Percentiles rank a stretch among this genome's conserved stretches.
These are phyloP conservation scores for Rhodotorula sp. DNA, from an alignment of 1,284 basidiomycete species.

Conservation along the genomic window DNA sequence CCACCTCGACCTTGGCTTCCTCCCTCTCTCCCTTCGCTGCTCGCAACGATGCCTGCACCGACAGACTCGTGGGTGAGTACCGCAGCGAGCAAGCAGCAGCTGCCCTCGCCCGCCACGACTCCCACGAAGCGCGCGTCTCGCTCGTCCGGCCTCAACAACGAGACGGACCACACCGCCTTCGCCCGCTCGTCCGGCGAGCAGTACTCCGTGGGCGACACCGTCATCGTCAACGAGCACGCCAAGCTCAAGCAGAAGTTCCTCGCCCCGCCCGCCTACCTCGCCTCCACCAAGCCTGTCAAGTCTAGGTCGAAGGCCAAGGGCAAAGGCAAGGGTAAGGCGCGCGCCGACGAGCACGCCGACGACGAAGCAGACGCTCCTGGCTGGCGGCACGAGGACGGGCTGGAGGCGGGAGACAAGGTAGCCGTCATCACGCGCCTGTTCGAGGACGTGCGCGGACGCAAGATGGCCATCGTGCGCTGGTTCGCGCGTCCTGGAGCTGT, in stretches of 20 bases:
- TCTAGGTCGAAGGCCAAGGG: neutral
- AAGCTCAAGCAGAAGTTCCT: slow-evolving; percentile 36
- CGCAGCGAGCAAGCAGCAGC: neutral
- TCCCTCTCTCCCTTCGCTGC: neutral
- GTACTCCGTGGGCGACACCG: slow-evolving; percentile 34
- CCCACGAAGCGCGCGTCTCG: slow-evolving; percentile 30
- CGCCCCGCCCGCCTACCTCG: slow-evolving; percentile 21
- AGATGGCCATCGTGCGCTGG: slow-evolving; percentile 36
- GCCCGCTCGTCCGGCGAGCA: slow-evolving; percentile 2
- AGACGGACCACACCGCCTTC: slow-evolving; percentile 26
- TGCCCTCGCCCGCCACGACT: slow-evolving; percentile 6
- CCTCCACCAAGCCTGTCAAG: neutral
- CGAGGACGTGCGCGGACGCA: slow-evolving; percentile 30
- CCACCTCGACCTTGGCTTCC: neutral
- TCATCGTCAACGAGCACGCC: slow-evolving; percentile 22
- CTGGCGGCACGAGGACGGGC: slow-evolving; percentile 41
- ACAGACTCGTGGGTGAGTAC: slow-evolving; percentile 9
- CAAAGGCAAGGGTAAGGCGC: neutral
- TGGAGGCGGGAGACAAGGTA: slow-evolving; percentile 28
- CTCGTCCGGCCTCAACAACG: slow-evolving; percentile 25
- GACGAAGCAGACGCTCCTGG: neutral
- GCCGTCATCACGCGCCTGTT: slow-evolving; percentile 34
- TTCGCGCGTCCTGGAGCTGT: slow-evolving; percentile 38
- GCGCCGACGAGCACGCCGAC: slow-evolving; percentile 7
- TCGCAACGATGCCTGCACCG: neutral